Base-by-base conservation (phyloP, 192 early-diverging fungal genomes). In the Coemansia sp. region DNA sequence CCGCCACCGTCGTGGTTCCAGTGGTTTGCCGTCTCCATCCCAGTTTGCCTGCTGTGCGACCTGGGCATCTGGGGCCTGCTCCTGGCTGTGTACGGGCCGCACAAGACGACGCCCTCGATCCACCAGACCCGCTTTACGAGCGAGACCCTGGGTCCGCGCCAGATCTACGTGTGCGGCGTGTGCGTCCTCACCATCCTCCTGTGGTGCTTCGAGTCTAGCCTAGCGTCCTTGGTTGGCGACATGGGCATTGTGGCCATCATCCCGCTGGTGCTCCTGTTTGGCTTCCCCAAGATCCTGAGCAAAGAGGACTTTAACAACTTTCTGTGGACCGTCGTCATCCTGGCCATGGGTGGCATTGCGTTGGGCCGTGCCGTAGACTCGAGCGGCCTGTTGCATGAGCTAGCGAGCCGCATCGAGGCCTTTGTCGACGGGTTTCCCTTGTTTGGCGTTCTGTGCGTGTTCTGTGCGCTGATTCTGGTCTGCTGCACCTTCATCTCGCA, bases 251-350 rank as follows among this genome's bases (percentile, higher is more conserved):
- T 96, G 67, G 95, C 95, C 2, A 87, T 98, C n/a, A 33, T 95
- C 14, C 95, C 95, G 19, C 80, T 98, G 19, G 82, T 96, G 42
- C 68, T 84, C n/a, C 90, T 98, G 76, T 98, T 92, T 79, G 93
- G 92, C 12, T 74, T 70, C 56, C 87, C 91, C 10, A 93, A 91
- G 11, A 75, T 98, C 5, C 76, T 98, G 62, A 89, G 87, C 58
- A 98, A 98, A 66, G 95, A 98, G 56, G 95, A 98, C 62, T 96
- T 93, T 63, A 95, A 98, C 82, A 91, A 91, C 82, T 93, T 96
- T 76, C 76, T 94, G 62, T 98, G 95, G 95, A 90, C 88, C 7
- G 93, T 93, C 18, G 87, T 91, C 22, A 87, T 89, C 58, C 74
- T 88, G 60, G 95, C 95, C 6, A 95, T 98, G 95, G 95, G 95